These are phyloP conservation scores for Adiantum capillusveneris DNA, from an alignment of 75 land plant species.

Conservation along the genomic window DNA sequence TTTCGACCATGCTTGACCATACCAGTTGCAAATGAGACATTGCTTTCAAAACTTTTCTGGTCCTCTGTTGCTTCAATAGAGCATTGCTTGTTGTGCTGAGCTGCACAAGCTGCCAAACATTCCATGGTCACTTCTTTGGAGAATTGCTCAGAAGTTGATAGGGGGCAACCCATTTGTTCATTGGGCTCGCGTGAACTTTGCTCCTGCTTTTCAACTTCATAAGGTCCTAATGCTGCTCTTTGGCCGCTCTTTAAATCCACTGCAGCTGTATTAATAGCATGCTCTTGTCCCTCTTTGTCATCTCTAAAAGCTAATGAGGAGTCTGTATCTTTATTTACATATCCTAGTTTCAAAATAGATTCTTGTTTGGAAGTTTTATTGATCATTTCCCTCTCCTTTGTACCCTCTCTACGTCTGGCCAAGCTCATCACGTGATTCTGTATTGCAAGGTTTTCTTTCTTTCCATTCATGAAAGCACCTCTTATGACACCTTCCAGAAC, in stretches of 20 bases:
- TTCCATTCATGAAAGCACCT: slow-evolving; percentile 13
- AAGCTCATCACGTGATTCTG: too few species aligned
- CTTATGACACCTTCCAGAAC: slow-evolving; percentile 57
- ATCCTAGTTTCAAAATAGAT: neutral
- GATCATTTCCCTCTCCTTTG: too few species aligned
- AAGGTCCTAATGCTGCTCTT: neutral
- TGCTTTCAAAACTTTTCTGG: too few species aligned
- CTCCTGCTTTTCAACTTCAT: neutral
- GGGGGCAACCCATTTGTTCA: neutral
- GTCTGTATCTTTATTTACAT: neutral
- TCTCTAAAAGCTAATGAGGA: neutral
- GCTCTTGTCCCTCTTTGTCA: neutral
- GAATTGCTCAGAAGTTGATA: neutral
- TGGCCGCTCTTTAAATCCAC: neutral
- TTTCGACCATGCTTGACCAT: too few species aligned
- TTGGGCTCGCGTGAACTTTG: neutral
- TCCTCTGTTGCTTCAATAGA: too few species aligned
- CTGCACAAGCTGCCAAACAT: too few species aligned
- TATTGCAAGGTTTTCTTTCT: neutral
- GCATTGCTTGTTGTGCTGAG: too few species aligned
- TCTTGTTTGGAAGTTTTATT: neutral
- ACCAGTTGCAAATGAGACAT: too few species aligned
- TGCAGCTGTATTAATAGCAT: slow-evolving; percentile 17
- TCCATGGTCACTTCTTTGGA: neutral
- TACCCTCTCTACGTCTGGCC: too few species aligned